Conservation (phyloP, 2,329 filamentous ascomycete species). For the Rhytidhysteron rufulum region DNA sequence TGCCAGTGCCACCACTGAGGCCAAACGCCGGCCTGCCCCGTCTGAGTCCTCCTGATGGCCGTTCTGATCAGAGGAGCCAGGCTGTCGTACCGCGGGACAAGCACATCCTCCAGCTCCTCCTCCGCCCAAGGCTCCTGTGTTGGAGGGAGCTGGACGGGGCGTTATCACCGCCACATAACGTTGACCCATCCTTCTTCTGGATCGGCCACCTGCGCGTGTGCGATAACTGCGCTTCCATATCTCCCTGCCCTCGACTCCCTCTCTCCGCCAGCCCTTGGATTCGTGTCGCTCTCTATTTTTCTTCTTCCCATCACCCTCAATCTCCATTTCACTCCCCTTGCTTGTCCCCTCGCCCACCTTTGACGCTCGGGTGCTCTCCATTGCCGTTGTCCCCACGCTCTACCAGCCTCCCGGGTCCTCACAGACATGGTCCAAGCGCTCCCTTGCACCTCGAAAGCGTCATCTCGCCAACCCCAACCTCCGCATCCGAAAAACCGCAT, state of each 20-base stretch:
- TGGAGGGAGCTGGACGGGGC: constrained; percentile 7
- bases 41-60: neutral
- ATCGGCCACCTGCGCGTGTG: constrained; percentile 15
- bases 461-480: constrained; percentile 11
- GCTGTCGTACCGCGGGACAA: neutral
- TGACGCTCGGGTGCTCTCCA: neutral
- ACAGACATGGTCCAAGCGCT: constrained; percentile 36
- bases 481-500: no score
- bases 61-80: neutral
- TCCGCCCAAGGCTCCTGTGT: no score
- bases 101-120: neutral
- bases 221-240: constrained; percentile 18
- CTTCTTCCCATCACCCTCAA: no score
- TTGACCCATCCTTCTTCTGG: constrained; percentile 10
- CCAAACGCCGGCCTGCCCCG: neutral
- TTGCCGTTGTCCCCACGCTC: constrained; percentile 9
- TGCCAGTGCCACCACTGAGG: neutral
- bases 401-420: constrained; percentile 24
- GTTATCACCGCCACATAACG: constrained; percentile 14
- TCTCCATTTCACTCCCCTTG: no score
- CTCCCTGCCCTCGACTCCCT: constrained; percentile 6
- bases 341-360: constrained; percentile 1
- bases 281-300: constrained; percentile 1
- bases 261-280: constrained; percentile 3
- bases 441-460: constrained; percentile 10